Percentiles rank a stretch among this genome's conserved stretches.
phyloP scores from a whole-genome alignment of 495 filamentous ascomycete species.

The Penicillium roqueforti region DNA sequence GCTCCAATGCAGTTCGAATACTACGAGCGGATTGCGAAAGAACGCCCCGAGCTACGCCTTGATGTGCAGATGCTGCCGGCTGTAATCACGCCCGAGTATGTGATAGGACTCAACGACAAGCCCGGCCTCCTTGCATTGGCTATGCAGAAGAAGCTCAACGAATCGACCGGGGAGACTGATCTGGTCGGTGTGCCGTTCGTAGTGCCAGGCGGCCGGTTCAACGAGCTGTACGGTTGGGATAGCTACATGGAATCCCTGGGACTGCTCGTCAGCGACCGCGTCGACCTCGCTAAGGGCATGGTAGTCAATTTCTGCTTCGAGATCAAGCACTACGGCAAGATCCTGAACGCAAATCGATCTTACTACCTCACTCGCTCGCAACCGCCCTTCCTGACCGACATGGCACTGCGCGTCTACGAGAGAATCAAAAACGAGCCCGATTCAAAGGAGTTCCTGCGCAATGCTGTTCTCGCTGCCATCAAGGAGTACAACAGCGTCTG shows the following conservation, averaged over 20 bases:
- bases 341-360: conserved; percentile 91
- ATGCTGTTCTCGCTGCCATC: conserved; percentile 81
- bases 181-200: conserved; percentile 86
- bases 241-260: conserved; percentile 95
- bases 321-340: conserved; percentile 97
- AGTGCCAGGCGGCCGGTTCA: conserved; percentile 93
- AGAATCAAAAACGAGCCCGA: conserved; percentile 77
- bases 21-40: conserved; percentile 69
- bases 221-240: conserved; percentile 97
- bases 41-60: conserved; percentile 73
- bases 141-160: conserved; percentile 71
- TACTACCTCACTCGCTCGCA: conserved; percentile 94
- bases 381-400: conserved; percentile 95
- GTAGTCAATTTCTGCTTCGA: conserved; percentile 94
- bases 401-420: conserved; percentile 87
- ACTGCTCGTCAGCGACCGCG: conserved; percentile 73
- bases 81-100: conserved; percentile 68
- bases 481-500: conserved; percentile 95
- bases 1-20: conserved; percentile 85
- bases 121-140: conserved; percentile 86
- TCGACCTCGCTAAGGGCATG: conserved; percentile 86
- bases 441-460: conserved; percentile 70
- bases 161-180: conserved; percentile 58
- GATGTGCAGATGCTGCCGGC: conserved; percentile 77
- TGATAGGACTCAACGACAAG: conserved; percentile 69